These are phyloP conservation scores for Eucalyptus curtisii DNA, from an alignment of 345 rosid species.

Conservation along the genomic window DNA sequence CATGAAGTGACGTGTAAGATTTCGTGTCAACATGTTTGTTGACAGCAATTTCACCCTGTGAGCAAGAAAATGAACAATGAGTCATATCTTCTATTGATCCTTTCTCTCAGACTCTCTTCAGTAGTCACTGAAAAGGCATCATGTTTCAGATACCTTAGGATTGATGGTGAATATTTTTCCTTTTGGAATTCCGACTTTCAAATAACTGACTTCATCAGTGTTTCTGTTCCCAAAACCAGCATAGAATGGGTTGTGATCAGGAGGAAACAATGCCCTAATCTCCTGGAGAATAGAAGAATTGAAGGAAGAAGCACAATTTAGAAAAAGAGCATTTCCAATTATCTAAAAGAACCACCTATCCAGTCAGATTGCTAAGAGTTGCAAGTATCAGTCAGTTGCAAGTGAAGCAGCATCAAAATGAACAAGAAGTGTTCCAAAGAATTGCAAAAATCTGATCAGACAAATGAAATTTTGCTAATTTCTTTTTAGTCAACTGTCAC, in stretches of 20 bases:
- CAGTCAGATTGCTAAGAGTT: neutral
- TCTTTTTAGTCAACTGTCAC: neutral
- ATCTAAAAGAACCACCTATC: neutral
- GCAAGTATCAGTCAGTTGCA: neutral
- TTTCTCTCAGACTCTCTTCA: neutral
- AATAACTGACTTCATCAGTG: slow-evolving; percentile 96
- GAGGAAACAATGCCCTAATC: slow-evolving; percentile 78
- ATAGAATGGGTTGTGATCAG: slow-evolving; percentile 86
- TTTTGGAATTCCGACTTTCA: slow-evolving; percentile 89
- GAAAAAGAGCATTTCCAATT: neutral
- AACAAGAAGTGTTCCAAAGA: neutral
- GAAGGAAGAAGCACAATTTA: neutral
- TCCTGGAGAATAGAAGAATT: slow-evolving; percentile 31
- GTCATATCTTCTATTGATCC: neutral
- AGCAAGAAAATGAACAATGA: neutral
- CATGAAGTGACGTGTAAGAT: slow-evolving; percentile 71
- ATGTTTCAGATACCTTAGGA: slow-evolving; percentile 57
- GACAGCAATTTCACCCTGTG: slow-evolving; percentile 92
- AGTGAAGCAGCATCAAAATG: neutral
- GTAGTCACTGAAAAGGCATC: neutral
- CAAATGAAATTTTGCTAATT: neutral
- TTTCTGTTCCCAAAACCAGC: slow-evolving; percentile 99
- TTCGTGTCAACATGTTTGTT: slow-evolving; percentile 70
- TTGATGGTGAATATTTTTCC: slow-evolving; percentile 93
- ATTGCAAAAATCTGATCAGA: neutral